phyloP scores from a whole-genome alignment of 2,329 filamentous ascomycete species.

The Sporothrix globosa region DNA sequence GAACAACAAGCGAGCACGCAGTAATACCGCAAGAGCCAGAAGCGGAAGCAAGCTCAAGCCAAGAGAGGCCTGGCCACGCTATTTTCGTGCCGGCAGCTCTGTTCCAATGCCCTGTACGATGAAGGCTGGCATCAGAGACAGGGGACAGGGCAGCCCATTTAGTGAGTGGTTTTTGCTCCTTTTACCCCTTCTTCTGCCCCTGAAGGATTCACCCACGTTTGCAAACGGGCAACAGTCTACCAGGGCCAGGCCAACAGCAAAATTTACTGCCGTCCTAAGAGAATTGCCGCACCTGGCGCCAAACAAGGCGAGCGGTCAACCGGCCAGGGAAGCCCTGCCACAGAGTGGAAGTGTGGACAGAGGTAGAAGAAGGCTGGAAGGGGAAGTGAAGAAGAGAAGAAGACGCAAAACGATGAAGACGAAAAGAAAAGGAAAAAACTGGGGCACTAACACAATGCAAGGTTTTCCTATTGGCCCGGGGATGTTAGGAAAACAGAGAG shows the following conservation, averaged over 20 bases:
- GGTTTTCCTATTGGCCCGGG: conserved; percentile 28
- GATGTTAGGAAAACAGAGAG: neutral
- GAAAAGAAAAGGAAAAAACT: neutral
- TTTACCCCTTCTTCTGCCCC: neutral
- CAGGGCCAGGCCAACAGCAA: too few relatives aligned
- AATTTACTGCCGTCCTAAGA: neutral
- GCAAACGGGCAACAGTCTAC: too few relatives aligned
- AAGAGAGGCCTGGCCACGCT: neutral
- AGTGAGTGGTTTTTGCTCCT: conserved; percentile 2
- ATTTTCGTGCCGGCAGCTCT: neutral
- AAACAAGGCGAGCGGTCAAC: conserved; percentile 27
- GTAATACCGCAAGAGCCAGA: neutral
- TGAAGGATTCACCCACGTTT: neutral
- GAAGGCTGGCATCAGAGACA: neutral
- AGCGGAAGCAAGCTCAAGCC: neutral
- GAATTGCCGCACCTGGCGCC: conserved; percentile 12
- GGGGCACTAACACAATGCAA: conserved; percentile 1
- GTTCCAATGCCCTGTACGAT: too few relatives aligned
- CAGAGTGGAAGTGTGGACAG: neutral
- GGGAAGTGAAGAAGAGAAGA: neutral
- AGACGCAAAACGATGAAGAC: neutral
- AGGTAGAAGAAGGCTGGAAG: neutral
- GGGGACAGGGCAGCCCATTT: neutral
- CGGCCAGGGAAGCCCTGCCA: conserved; percentile 3
- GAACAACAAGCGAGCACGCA: neutral